Percentiles rank a stretch among this genome's conserved stretches.
phyloP scores from a whole-genome alignment of 345 rosid species.

The Salix arbutifolia region DNA sequence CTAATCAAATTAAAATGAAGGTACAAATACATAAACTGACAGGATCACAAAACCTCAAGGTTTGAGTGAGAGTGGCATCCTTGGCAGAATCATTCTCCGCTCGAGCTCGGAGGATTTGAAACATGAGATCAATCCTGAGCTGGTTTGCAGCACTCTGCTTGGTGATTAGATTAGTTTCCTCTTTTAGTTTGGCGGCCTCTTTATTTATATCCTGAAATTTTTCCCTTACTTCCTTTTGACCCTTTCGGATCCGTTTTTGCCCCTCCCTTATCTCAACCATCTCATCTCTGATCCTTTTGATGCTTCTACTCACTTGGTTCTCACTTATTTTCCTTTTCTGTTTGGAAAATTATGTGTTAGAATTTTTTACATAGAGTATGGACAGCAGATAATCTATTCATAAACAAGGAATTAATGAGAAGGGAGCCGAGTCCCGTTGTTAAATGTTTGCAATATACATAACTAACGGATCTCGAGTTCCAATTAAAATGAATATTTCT shows the following conservation, averaged over 20 bases:
- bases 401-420: not conserved
- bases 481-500: too few species aligned
- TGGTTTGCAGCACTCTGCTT: not conserved
- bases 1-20: not conserved
- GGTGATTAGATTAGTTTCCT: not conserved
- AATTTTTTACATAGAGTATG: not conserved
- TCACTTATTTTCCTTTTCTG: not conserved
- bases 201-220: not conserved
- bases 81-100: not conserved
- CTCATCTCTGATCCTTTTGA: not conserved
- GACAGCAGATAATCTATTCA: not conserved
- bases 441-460: too few species aligned
- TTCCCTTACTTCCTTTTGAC: not conserved
- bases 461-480: too few species aligned
- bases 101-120: not conserved
- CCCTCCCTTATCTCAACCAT: not conserved
- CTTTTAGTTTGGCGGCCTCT: not conserved
- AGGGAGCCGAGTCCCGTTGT: too few species aligned
- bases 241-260: not conserved
- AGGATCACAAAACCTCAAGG: not conserved
- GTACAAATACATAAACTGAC: not conserved
- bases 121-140: not conserved
- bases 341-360: not conserved
- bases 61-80: not conserved
- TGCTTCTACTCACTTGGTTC: not conserved